Evolutionary conservation across 164 flowering plant species (phyloP).

Genomic region (Tetrastigma voinierianum): DNA sequence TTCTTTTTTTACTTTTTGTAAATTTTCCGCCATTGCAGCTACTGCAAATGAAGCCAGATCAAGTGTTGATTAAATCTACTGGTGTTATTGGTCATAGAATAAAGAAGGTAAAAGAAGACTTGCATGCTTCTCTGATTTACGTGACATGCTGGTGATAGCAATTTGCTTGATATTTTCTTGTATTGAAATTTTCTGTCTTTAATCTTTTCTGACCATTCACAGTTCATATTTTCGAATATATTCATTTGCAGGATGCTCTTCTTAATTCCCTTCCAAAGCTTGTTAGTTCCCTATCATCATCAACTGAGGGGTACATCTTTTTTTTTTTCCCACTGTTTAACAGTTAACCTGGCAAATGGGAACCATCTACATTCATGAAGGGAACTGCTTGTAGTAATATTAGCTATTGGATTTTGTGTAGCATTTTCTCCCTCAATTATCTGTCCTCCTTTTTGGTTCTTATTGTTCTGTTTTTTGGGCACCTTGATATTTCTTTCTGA

Average conservation of each 20-base stretch:
- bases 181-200: too few relatives aligned
- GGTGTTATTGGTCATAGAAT: too few relatives aligned
- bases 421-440: background rate
- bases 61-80: conserved; percentile 86
- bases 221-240: background rate
- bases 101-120: conserved; percentile 56
- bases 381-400: background rate
- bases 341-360: background rate
- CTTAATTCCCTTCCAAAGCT: conserved; percentile 77
- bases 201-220: too few relatives aligned
- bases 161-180: background rate
- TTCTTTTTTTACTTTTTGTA: background rate
- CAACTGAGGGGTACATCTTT: conserved; percentile 58
- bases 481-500: background rate
- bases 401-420: background rate
- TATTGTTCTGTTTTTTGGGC: background rate
- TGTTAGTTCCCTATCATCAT: conserved; percentile 55
- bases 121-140: background rate
- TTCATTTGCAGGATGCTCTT: conserved; percentile 76
- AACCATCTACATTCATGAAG: background rate
- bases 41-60: conserved; percentile 58
- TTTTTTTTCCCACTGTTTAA: conserved; percentile 2
- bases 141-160: background rate
- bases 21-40: conserved; percentile 37
- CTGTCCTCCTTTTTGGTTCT: background rate